Conservation (phyloP, 495 filamentous ascomycete species). For the Hypoxylon perforatum region DNA sequence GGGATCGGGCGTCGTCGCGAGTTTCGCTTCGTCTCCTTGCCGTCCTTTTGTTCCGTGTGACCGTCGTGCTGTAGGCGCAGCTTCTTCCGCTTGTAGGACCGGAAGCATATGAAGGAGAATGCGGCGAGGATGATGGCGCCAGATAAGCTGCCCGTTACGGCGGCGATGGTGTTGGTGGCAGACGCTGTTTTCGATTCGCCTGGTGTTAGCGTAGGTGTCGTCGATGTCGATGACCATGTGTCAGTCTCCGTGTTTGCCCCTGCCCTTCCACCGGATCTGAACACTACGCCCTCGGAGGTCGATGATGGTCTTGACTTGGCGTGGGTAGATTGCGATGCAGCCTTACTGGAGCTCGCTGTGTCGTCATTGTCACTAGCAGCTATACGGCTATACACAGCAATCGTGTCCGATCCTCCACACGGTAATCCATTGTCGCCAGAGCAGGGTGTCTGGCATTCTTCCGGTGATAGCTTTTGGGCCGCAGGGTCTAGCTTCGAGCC, state of each 20-base stretch:
- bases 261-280: neutral
- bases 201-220: neutral
- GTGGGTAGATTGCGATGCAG: neutral
- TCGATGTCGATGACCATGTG: neutral
- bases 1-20: slow-evolving; percentile 24
- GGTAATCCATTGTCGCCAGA: slow-evolving; percentile 25
- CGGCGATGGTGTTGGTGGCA: slow-evolving; percentile 25
- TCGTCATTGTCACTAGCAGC: neutral
- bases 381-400: slow-evolving; percentile 28
- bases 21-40: neutral
- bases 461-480: slow-evolving; percentile 18
- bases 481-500: slow-evolving; percentile 21
- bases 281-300: neutral
- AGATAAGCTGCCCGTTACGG: slow-evolving; percentile 31
- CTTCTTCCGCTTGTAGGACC: slow-evolving; percentile 24
- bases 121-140: slow-evolving; percentile 32
- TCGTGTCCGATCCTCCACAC: slow-evolving; percentile 28
- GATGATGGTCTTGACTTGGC: neutral
- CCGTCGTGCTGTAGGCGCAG: neutral
- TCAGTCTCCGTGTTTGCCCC: neutral
- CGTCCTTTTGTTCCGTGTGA: neutral
- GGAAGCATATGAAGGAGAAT: slow-evolving; percentile 23
- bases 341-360: neutral
- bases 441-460: slow-evolving; percentile 32
- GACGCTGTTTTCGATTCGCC: neutral